phyloP scores from a whole-genome alignment of 2,329 filamentous ascomycete species.

The Blastomyces percursus region DNA sequence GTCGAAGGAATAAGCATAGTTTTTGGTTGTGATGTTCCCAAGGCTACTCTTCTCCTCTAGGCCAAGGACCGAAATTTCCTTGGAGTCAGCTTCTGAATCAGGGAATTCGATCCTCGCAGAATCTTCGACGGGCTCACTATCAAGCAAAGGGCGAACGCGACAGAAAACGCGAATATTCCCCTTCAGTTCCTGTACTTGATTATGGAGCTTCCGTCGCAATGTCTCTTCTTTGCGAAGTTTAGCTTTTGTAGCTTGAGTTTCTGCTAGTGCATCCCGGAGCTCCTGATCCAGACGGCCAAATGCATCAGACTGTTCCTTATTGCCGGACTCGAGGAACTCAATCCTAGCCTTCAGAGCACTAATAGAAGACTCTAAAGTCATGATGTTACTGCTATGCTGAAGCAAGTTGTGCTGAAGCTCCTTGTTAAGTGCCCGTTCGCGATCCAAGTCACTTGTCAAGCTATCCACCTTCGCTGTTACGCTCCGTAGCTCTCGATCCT shows the following conservation, averaged over 20 bases:
- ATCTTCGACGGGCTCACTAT: constrained; percentile 46
- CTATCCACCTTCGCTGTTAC: constrained; percentile 31
- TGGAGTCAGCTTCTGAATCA: constrained; percentile 66
- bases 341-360: constrained; percentile 70
- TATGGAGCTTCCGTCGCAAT: constrained; percentile 80
- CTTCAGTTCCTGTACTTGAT: constrained; percentile 94
- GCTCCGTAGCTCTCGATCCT: constrained; percentile 43
- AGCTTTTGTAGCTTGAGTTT: constrained; percentile 59
- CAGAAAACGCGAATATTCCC: constrained; percentile 99
- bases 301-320: constrained; percentile 74
- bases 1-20: constrained; percentile 81
- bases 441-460: constrained; percentile 41
- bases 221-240: constrained; percentile 89
- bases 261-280: constrained; percentile 63
- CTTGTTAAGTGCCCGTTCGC: constrained; percentile 52
- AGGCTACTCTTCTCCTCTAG: constrained; percentile 75
- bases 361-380: constrained; percentile 62
- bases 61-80: constrained; percentile 74
- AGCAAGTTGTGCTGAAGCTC: constrained; percentile 49
- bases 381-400: constrained; percentile 50
- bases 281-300: constrained; percentile 72
- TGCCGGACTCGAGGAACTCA: constrained; percentile 80
- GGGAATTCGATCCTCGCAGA: constrained; percentile 69
- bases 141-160: constrained; percentile 68
- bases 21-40: constrained; percentile 64